Evolutionary conservation across 2,329 filamentous ascomycete species (phyloP), one percentile per base, ranked within the genome.

Genomic region (Colletotrichum abscissum): DNA sequence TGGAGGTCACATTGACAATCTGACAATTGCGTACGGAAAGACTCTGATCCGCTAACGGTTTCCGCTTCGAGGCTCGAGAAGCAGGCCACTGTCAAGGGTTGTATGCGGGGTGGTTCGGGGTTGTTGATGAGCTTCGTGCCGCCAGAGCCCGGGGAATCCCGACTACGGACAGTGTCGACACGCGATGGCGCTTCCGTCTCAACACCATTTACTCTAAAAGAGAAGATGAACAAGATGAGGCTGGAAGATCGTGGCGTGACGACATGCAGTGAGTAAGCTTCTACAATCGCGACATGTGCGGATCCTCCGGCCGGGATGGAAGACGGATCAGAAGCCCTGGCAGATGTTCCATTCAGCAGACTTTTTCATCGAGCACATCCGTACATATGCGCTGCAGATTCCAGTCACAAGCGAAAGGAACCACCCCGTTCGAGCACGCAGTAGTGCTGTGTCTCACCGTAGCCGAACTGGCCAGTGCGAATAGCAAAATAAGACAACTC

Each of bases 31-130:
- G 66, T 54, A 38, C 33, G 24, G 4, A n/a, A n/a, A 57, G 56
- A 54, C 49, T 72, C 26, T 46, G 54, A 63, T 69, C 69, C 38
- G 65, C 69, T 38, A 60, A 72, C 42, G 54, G 69, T 42, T 63
- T 55, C 65, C 42, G 56, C n/a, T 35, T 64, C 52, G 57, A 58
- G 58, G 5, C 58, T 33, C 46, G 49, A 52, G 30, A n/a, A 49
- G 49, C 67, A 63, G 49, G 58, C 62, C 38, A 63, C 42, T n/a
- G 30, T 24, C 33, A 54, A 55, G 69, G 65, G 38, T 46, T 9
- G 7, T 55, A 46, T 62, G 67, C 70, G 59, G 70, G 55, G 60
- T 65, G 49, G 63, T 19, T 65, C 46, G 52, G 42, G 33, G 56
- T 24, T 9, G n/a, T 54, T 59, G 52, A 59, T 56, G 67, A 58